Percentiles rank a stretch among this genome's conserved stretches.
Conservation (phyloP, 2,329 filamentous ascomycete genomes). For the Lanzia echinophila region DNA sequence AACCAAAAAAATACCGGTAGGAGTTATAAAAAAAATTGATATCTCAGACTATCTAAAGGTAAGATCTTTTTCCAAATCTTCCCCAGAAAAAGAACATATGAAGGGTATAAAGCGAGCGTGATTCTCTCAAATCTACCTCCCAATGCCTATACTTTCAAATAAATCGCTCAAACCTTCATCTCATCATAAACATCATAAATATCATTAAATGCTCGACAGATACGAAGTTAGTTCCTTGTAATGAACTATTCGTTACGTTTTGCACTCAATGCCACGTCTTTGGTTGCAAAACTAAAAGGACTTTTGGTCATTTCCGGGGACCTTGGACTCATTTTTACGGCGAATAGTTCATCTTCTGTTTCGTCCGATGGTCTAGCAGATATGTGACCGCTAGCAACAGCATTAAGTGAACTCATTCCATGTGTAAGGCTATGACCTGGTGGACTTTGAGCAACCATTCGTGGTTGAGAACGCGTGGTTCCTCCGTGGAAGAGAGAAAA, state of each 20-base stretch:
- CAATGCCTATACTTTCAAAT: neutral
- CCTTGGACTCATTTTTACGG: slow-evolving; percentile 76
- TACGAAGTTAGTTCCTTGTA: neutral
- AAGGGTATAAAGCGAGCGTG: slow-evolving; percentile 4
- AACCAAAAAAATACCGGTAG: neutral
- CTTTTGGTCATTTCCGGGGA: slow-evolving; percentile 81
- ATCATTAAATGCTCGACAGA: neutral
- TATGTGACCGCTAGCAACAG: slow-evolving; percentile 30
- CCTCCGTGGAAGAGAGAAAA: slow-evolving; percentile 53
- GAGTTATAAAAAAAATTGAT: too few species aligned
- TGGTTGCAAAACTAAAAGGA: slow-evolving; percentile 56
- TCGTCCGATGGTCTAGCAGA: slow-evolving; percentile 29
- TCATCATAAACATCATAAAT: slow-evolving; percentile 1
- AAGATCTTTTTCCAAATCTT: neutral
- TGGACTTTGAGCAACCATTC: slow-evolving; percentile 30
- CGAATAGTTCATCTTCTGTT: slow-evolving; percentile 77
- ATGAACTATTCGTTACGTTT: neutral
- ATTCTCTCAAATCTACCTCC: slow-evolving; percentile 1
- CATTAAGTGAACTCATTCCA: slow-evolving; percentile 31
- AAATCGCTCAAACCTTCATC: neutral
- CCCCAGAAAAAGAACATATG: neutral
- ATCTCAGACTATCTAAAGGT: slow-evolving; percentile 5
- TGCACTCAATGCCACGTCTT: slow-evolving; percentile 26
- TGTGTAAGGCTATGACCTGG: slow-evolving; percentile 18
- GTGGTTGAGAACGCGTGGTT: slow-evolving; percentile 32